Evolutionary conservation across 228 moss, liverwort and hornwort species (phyloP).

Genomic region (Sphagnum fallax): DNA sequence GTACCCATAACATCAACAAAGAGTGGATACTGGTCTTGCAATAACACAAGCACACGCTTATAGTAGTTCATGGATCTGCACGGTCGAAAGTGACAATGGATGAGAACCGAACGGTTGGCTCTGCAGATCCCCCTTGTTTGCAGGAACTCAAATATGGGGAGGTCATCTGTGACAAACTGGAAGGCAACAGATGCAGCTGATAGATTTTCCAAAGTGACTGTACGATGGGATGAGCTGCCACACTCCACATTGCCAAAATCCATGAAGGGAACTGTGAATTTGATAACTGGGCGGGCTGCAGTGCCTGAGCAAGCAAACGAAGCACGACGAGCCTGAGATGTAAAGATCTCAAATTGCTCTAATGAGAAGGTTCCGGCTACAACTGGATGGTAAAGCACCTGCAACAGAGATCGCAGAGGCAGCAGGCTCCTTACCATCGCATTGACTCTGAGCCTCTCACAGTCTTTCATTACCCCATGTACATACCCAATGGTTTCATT

Average conservation of each 20-base stretch:
- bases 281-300: slow-evolving; percentile 72
- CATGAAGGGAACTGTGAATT: slow-evolving; percentile 72
- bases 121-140: slow-evolving; percentile 43
- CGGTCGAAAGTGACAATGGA: slow-evolving; percentile 81
- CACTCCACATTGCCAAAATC: slow-evolving; percentile 93
- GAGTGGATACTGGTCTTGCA: slow-evolving; percentile 85
- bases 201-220: slow-evolving; percentile 78
- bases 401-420: slow-evolving; percentile 76
- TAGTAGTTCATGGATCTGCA: slow-evolving; percentile 69
- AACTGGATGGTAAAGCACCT: slow-evolving; percentile 97
- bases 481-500: background rate
- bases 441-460: slow-evolving; percentile 36
- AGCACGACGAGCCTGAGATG: slow-evolving; percentile 92
- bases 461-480: slow-evolving; percentile 16
- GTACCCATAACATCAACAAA: slow-evolving; percentile 84
- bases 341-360: slow-evolving; percentile 96
- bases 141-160: slow-evolving; percentile 63
- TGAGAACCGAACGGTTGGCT: slow-evolving; percentile 49
- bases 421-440: slow-evolving; percentile 83
- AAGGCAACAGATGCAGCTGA: slow-evolving; percentile 67
- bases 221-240: slow-evolving; percentile 57
- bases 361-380: slow-evolving; percentile 87
- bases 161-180: slow-evolving; percentile 70
- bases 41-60: slow-evolving; percentile 59
- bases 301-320: slow-evolving; percentile 98